Evolutionary conservation across 2,329 filamentous ascomycete species (phyloP), one percentile per base, ranked within the genome.

Genomic region (Fusarium abutilonis): DNA sequence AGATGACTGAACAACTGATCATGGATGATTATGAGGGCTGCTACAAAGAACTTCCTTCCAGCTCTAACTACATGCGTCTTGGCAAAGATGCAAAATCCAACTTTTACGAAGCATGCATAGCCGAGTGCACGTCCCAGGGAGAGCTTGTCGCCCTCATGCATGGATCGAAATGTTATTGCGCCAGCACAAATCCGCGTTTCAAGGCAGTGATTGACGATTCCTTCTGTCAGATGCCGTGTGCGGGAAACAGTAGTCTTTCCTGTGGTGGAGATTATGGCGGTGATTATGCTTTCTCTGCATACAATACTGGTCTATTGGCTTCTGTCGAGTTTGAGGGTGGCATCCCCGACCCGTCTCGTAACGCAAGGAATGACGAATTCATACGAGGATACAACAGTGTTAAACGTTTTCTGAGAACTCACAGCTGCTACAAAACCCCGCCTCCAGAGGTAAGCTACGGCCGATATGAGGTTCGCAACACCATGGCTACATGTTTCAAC

Each of bases 351-450:
- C 6, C 31, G 2, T 14, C 31, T 14, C 31, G 14, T 8, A 26
- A 26, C 2, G 23, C 6, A 8, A 26, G 2, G 23, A 8, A 4
- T 8, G 8, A 26, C 23, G 23, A 26, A 8, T 26, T 34, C 40
- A 19, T 31, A 10, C 6, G 4, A 7, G 5, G 13, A 10, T 1
- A 38, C 45, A 0, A 6, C 1, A 8, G 5, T 4, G 11, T 29
- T 2, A 13, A 8, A 4, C 1, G 48, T 26, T 26, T 7, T 26
- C 23, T 26, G 8, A 26, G 53, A 6, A 50, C 34, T 1, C 54
- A 55, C 15, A 54, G 59, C 9, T 63, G 60, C 48, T 63, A 43
- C 15, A 48, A 6, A 1, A 6, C 21, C 3, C 10, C 9, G 0
- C 41, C 59, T 9, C 6, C 23, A 2, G 36, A 28, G 4, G 9